Conservation (phyloP, 352 stramenopile species). For the Globisporangium solare region DNA sequence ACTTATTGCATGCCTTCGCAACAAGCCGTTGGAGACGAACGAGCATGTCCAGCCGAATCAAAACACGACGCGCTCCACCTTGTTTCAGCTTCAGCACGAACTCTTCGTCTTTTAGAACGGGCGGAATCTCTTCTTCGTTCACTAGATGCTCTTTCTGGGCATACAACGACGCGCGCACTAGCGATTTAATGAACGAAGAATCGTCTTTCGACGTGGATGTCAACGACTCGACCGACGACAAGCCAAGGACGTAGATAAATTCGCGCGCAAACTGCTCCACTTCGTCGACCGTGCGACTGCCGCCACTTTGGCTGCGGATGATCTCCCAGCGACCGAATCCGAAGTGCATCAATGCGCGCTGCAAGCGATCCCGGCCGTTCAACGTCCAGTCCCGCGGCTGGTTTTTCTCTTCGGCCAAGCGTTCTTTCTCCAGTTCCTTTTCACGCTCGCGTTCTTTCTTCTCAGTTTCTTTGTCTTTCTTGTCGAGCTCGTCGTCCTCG, state of each 20-base stretch:
- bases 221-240: conserved; percentile 51
- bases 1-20: conserved; percentile 44
- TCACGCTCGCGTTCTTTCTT: conserved; percentile 35
- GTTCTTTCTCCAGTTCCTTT: conserved; percentile 43
- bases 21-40: conserved; percentile 67
- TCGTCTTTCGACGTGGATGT: conserved; percentile 70
- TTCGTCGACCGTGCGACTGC: conserved; percentile 79
- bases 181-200: conserved; percentile 76
- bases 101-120: conserved; percentile 84
- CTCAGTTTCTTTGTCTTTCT: conserved; percentile 32
- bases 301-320: conserved; percentile 82
- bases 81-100: conserved; percentile 86
- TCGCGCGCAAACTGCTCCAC: conserved; percentile 80
- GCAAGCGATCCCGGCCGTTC: conserved; percentile 79
- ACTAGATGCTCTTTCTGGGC: conserved; percentile 71
- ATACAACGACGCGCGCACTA: conserved; percentile 56
- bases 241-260: conserved; percentile 83
- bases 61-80: conserved; percentile 69
- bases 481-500: conserved; percentile 48
- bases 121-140: conserved; percentile 64
- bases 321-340: conserved; percentile 86
- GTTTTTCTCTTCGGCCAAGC: conserved; percentile 49
- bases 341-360: conserved; percentile 86
- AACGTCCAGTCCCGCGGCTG: conserved; percentile 81
- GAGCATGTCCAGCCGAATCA: conserved; percentile 86